Conservation (phyloP, 2,329 filamentous ascomycete species). For the Aspergillus unguis region DNA sequence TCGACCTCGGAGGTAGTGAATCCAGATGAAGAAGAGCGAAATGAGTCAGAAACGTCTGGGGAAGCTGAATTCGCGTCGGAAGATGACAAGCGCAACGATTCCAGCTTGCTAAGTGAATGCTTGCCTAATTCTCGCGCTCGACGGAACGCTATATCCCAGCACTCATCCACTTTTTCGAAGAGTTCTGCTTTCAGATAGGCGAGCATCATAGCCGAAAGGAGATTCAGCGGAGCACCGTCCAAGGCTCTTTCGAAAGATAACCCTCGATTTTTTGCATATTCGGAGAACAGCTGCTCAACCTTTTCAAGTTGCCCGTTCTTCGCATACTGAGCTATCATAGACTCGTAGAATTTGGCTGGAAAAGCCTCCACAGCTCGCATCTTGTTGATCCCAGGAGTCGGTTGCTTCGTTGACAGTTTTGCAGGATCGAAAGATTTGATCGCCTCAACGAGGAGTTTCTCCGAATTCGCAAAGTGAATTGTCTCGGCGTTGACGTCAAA, state of each 20-base stretch:
- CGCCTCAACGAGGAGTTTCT: slow-evolving; percentile 37
- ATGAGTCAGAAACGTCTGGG: slow-evolving; percentile 3
- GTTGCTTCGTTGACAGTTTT: slow-evolving; percentile 46
- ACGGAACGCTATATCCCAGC: slow-evolving; percentile 63
- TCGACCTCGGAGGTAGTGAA: neutral
- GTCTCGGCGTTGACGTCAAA: slow-evolving; percentile 11
- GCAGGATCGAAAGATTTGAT: slow-evolving; percentile 38
- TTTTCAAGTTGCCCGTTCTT: slow-evolving; percentile 44
- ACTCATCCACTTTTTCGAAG: slow-evolving; percentile 59
- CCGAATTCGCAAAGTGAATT: slow-evolving; percentile 30
- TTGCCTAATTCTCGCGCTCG: slow-evolving; percentile 48
- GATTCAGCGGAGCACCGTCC: slow-evolving; percentile 48
- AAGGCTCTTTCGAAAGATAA: slow-evolving; percentile 13
- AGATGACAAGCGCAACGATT: neutral
- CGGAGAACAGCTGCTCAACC: slow-evolving; percentile 55
- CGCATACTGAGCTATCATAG: slow-evolving; percentile 56
- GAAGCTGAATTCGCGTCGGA: neutral
- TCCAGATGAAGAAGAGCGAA: slow-evolving; percentile 3
- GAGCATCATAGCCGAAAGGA: slow-evolving; percentile 67
- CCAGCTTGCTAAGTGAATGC: slow-evolving; percentile 31
- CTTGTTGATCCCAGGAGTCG: slow-evolving; percentile 30
- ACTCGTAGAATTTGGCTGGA: slow-evolving; percentile 52
- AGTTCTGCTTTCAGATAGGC: slow-evolving; percentile 58
- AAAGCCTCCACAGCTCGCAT: slow-evolving; percentile 41
- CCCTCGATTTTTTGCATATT: slow-evolving; percentile 42